A percentile compares a stretch with the other conserved stretches of the same genome.
Evolutionary conservation across 2,329 filamentous ascomycete genomes (phyloP).

Genomic region (Nigrospora oryzae): DNA sequence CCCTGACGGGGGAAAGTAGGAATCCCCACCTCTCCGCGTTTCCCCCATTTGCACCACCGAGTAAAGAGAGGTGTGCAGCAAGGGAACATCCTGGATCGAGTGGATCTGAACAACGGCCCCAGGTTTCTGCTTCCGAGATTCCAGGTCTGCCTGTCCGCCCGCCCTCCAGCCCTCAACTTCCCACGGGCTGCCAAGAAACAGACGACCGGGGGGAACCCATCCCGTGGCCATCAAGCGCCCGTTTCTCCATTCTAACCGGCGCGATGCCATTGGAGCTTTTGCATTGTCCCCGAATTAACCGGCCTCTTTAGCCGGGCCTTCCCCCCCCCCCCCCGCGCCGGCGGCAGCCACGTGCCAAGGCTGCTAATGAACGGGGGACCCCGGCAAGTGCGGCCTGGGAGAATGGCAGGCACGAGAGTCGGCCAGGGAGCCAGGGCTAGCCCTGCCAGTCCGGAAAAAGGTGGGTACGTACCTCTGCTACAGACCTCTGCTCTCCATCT

Average conservation of each 20-base stretch:
- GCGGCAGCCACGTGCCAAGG: background rate
- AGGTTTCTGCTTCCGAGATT: background rate
- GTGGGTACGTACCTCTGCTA: background rate
- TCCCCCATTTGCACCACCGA: background rate
- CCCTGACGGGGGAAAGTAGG: background rate
- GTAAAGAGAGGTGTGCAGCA: background rate
- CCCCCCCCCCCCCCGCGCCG: background rate
- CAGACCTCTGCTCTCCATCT: background rate
- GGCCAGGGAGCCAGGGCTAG: background rate
- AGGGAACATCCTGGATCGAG: no score
- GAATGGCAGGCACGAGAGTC: background rate
- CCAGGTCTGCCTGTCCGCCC: background rate
- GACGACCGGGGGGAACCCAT: background rate
- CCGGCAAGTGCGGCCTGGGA: background rate
- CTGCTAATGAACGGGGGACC: no score
- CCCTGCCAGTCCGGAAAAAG: background rate
- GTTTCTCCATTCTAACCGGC: background rate
- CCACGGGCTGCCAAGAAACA: background rate
- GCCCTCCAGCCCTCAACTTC: background rate
- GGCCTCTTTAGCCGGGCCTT: background rate
- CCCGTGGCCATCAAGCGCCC: background rate
- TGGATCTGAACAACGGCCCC: background rate
- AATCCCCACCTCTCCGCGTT: background rate
- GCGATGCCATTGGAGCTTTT: background rate
- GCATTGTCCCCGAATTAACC: slow-evolving; percentile 1